phyloP scores from a whole-genome alignment of 2,329 filamentous ascomycete genomes.

The Arthrocladium fulminans region DNA sequence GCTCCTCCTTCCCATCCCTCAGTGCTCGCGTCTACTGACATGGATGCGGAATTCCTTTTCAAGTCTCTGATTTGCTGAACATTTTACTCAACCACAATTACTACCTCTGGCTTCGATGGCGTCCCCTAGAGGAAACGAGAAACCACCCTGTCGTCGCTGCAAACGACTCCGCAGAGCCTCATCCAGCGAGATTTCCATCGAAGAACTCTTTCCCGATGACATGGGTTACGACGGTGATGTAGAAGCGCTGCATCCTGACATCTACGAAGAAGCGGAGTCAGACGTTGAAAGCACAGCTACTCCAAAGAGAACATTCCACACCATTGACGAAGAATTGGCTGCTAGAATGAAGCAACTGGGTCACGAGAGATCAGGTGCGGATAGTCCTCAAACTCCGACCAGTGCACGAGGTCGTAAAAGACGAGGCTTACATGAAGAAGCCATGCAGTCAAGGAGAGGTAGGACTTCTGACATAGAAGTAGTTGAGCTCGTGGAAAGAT shows the following conservation, averaged over 20 bases:
- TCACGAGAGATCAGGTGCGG: slow-evolving; percentile 7
- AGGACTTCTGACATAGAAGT: slow-evolving; percentile 5
- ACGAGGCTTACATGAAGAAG: slow-evolving; percentile 3
- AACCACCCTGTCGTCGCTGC: neutral
- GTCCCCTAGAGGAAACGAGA: neutral
- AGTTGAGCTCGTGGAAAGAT: slow-evolving; percentile 12
- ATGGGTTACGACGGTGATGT: slow-evolving; percentile 26
- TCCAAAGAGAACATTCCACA: slow-evolving; percentile 29
- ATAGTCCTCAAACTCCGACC: slow-evolving; percentile 6
- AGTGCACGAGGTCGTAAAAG: neutral
- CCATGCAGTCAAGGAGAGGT: neutral
- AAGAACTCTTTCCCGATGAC: slow-evolving; percentile 25
- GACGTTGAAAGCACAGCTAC: slow-evolving; percentile 25
- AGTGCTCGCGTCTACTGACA: no score
- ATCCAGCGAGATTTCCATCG: slow-evolving; percentile 21
- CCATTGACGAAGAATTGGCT: slow-evolving; percentile 19
- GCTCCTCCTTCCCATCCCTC: no score
- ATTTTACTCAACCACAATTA: neutral
- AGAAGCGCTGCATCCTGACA: slow-evolving; percentile 31
- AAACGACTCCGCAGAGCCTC: slow-evolving; percentile 22
- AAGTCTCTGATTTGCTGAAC: no score
- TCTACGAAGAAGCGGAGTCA: slow-evolving; percentile 25
- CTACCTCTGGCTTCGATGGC: neutral
- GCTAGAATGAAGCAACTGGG: slow-evolving; percentile 15
- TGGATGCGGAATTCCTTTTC: no score